Evolutionary conservation across 306 rosid species (phyloP), one percentile per base, ranked within the genome.

Genomic region (Inga laurina): DNA sequence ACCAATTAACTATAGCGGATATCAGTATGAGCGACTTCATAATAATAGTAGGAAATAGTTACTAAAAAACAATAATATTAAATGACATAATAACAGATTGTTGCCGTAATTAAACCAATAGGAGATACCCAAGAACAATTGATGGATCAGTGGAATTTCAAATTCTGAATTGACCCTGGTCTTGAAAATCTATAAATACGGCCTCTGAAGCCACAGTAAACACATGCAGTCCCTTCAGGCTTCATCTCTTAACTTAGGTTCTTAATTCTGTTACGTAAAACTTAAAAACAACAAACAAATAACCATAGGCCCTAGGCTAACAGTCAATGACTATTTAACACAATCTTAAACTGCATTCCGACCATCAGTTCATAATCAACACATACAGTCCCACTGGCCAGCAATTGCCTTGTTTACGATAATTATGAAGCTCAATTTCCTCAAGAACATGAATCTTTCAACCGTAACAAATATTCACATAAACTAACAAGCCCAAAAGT

Each of bases 341-440:
- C 16, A 11, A 7, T 22, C 35, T 62, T 27, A 27, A 62, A 62
- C 37, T 12, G 27, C 68, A 62, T 10, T 14, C 45, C 22, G 7
- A 8, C 39, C 52, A 14, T 24, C 77, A 30, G 45, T 65, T 74
- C 8, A 32, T 75, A 73, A 80, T 21, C 64, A 56, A 56, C 11
- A 21, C 10, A 21, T 21, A 4, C 27, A 56, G 12, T 21, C 57
- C 67, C 51, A 24, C 75, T 59, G 87, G 72, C 71, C 72, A 75
- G 75, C 56, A 49, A 51, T 68, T 8, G 44, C 65, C 18, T 49
- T 74, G 46, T 48, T 62, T 34, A 76, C 22, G 61, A 65, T 77
- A 75, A 74, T 78, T 45, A 64, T 24, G 51, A 61, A 71, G 35
- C 64, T 49, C 69, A 22, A 61, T 59, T 76, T 61, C 57, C 70